phyloP scores from a whole-genome alignment of 2,329 filamentous ascomycete species.

The Fusarium nelsonii region DNA sequence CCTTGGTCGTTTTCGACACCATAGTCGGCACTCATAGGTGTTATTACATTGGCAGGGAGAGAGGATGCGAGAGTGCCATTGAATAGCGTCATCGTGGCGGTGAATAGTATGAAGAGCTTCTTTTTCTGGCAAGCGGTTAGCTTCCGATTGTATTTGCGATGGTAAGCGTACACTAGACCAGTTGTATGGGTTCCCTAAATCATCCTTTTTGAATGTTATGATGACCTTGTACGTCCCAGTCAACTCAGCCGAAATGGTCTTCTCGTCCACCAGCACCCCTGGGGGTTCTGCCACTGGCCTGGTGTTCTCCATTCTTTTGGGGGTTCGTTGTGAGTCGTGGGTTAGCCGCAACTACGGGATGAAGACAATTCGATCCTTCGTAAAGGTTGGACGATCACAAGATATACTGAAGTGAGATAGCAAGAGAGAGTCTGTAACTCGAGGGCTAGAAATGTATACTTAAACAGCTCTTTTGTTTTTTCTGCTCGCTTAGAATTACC shows the following conservation, averaged over 20 bases:
- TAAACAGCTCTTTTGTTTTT: background rate
- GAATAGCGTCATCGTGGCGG: constrained; percentile 3
- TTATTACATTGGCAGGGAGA: constrained; percentile 11
- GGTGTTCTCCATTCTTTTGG: background rate
- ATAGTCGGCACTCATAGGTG: constrained; percentile 8
- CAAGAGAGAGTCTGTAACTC: background rate
- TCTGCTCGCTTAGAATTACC: background rate
- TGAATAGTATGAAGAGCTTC: constrained; percentile 18
- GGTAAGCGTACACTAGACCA: constrained; percentile 2
- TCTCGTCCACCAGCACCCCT: background rate
- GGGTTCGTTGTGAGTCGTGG: too few relatives aligned
- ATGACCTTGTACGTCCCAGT: background rate
- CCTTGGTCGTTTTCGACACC: constrained; percentile 1
- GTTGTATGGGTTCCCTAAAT: constrained; percentile 15
- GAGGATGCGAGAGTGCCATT: constrained; percentile 17
- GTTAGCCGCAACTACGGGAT: too few relatives aligned
- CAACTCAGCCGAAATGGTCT: background rate
- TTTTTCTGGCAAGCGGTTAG: background rate
- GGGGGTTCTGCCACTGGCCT: background rate
- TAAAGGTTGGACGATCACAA: too few relatives aligned
- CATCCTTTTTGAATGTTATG: background rate
- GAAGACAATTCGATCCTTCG: fast-evolving
- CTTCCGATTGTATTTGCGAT: fast-evolving
- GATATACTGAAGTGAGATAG: background rate
- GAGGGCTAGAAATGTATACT: background rate